phyloP scores from a whole-genome alignment of 1,284 basidiomycete species.

The Leccinum huronense region DNA sequence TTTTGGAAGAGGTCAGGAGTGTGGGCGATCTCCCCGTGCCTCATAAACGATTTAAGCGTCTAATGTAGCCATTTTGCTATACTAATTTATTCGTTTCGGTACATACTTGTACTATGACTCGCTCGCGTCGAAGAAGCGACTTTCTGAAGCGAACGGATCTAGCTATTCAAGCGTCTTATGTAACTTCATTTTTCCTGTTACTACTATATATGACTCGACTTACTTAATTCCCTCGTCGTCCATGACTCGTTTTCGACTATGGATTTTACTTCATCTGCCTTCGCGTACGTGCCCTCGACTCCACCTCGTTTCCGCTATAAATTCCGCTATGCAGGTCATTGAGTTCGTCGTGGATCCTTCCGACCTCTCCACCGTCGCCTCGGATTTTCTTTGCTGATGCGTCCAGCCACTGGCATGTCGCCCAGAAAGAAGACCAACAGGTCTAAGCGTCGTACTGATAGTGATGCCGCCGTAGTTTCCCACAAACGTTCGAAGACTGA shows the following conservation, averaged over 20 bases:
- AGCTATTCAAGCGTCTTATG: not conserved
- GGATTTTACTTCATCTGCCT: too few relatives aligned
- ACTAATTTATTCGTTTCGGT: not conserved
- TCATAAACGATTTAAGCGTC: not conserved
- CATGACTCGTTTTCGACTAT: too few relatives aligned
- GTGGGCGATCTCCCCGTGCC: not conserved
- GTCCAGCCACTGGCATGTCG: not conserved
- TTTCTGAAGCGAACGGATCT: not conserved
- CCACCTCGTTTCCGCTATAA: too few relatives aligned
- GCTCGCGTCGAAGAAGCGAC: not conserved
- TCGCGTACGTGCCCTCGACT: too few relatives aligned
- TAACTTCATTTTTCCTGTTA: not conserved
- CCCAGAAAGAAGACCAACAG: not conserved
- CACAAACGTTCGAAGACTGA: not conserved
- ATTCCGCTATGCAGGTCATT: too few relatives aligned
- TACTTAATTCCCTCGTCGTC: too few relatives aligned
- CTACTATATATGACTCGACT: too few relatives aligned
- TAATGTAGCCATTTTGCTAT: not conserved
- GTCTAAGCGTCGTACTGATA: not conserved
- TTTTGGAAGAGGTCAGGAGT: not conserved
- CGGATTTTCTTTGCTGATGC: not conserved
- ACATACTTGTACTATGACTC: not conserved
- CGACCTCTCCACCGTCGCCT: not conserved
- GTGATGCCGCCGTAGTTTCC: not conserved
- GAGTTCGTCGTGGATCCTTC: not conserved